A percentile compares a stretch with the other conserved stretches of the same genome.
phyloP scores from a whole-genome alignment of 352 stramenopile genomes.

The Thalassiosira sp. region DNA sequence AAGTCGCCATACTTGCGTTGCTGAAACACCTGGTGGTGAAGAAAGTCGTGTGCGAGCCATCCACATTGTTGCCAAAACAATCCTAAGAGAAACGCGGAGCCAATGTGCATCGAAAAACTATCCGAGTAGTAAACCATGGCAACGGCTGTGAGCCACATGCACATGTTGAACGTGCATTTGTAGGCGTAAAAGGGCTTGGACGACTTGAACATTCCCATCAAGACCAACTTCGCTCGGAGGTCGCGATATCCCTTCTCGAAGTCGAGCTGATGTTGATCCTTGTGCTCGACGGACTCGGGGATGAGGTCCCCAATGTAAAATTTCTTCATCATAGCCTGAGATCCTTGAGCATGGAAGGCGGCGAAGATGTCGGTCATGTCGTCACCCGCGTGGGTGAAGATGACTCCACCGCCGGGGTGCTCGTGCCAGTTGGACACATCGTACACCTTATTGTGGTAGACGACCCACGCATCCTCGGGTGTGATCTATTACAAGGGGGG shows the following conservation, averaged over 20 bases:
- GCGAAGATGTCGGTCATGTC: constrained; percentile 98
- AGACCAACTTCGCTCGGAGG: constrained; percentile 91
- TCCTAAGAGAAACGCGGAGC: constrained; percentile 90
- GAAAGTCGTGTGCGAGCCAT: constrained; percentile 96
- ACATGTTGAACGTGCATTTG: constrained; percentile 93
- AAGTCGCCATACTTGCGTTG: constrained; percentile 92
- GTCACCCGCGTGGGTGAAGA: constrained; percentile 96
- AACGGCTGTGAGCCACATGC: constrained; percentile 87
- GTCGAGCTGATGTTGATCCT: constrained; percentile 84
- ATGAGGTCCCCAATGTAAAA: constrained; percentile 97
- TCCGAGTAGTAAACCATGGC: constrained; percentile 89
- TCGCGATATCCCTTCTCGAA: constrained; percentile 96
- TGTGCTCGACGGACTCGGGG: constrained; percentile 74
- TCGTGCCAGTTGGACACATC: constrained; percentile 85
- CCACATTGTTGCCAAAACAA: constrained; percentile 98
- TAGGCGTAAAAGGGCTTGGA: constrained; percentile 91
- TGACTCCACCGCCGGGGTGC: constrained; percentile 88
- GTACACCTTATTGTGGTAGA: constrained; percentile 88
- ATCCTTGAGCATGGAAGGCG: constrained; percentile 94
- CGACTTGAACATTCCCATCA: constrained; percentile 93
- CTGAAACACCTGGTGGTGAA: constrained; percentile 97
- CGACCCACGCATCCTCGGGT: constrained; percentile 94
- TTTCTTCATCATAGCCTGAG: constrained; percentile 92
- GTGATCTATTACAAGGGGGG: constrained; percentile 75
- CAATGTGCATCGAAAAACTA: constrained; percentile 87